phyloP scores from a whole-genome alignment of 768 basidiomycete species.

The Rhizopogon roseolus region DNA sequence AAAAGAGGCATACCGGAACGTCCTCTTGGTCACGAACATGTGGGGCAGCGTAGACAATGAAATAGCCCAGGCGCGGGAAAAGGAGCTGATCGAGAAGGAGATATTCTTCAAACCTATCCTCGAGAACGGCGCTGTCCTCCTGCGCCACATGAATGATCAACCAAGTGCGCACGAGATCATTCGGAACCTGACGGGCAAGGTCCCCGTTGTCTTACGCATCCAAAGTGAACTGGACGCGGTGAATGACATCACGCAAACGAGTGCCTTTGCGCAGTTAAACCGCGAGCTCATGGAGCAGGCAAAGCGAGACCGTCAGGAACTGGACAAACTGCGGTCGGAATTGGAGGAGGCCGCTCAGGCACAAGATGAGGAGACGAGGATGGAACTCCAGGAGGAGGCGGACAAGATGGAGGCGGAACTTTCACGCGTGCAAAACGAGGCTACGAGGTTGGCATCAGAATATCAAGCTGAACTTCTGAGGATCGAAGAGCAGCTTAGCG shows the following conservation, averaged over 20 bases:
- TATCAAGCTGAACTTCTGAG: constrained; percentile 30
- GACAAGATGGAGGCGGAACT: constrained; percentile 26
- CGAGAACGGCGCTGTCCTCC: constrained; percentile 37
- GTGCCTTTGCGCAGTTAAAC: constrained; percentile 48
- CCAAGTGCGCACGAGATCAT: constrained; percentile 44
- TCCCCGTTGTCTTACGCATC: constrained; percentile 42
- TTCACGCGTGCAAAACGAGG: constrained; percentile 22
- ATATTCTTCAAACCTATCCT: constrained; percentile 50
- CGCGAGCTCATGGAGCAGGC: constrained; percentile 43
- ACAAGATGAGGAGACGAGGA: constrained; percentile 43
- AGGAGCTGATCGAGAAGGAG: constrained; percentile 34
- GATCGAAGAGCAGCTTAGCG: constrained; percentile 26
- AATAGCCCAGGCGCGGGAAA: constrained; percentile 36
- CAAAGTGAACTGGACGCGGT: constrained; percentile 49
- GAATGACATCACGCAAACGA: constrained; percentile 47
- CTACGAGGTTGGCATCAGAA: constrained; percentile 26
- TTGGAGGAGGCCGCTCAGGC: constrained; percentile 39
- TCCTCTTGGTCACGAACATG: constrained; percentile 50
- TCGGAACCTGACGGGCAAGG: constrained; percentile 33
- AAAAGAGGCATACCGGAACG: constrained; percentile 42
- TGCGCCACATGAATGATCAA: constrained; percentile 37
- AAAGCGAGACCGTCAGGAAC: constrained; percentile 40
- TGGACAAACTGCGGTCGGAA: constrained; percentile 41
- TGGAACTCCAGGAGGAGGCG: constrained; percentile 39
- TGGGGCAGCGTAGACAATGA: constrained; percentile 38